Conservation (phyloP, 208 protist species). For the Acanthamoeba triangularis region DNA sequence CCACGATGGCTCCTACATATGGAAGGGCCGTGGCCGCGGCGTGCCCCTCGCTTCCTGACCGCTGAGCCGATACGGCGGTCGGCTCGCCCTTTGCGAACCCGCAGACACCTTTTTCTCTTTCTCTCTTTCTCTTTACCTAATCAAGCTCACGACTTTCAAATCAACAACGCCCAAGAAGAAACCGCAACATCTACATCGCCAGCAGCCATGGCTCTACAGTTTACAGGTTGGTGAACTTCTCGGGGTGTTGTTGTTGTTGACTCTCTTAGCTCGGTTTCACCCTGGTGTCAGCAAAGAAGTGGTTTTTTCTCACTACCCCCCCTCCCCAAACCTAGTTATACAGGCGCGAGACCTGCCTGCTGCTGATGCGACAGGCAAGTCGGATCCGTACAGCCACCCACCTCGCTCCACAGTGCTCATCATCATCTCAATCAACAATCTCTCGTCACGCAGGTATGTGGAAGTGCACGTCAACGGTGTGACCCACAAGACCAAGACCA, state of each 20-base stretch:
- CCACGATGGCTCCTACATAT: slow-evolving; percentile 32
- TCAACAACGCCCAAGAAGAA: no score
- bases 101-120: neutral
- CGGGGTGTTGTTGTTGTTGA: no score
- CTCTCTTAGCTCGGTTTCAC: no score
- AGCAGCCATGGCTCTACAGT: no score
- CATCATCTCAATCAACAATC: no score
- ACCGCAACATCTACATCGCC: no score
- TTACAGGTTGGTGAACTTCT: no score
- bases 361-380: neutral
- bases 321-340: neutral
- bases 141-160: no score
- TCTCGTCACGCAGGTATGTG: neutral
- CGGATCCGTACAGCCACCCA: neutral
- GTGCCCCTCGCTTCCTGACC: neutral
- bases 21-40: slow-evolving; percentile 19
- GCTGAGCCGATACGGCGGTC: neutral
- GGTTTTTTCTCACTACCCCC: no score
- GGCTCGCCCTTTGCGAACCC: no score
- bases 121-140: no score
- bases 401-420: neutral
- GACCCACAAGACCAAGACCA: neutral
- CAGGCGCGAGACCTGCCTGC: neutral
- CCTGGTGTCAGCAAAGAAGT: no score
- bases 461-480: neutral